Evolutionary conservation across 2,329 filamentous ascomycete genomes (phyloP).

Genomic region (Ceratocystis lukuohia): DNA sequence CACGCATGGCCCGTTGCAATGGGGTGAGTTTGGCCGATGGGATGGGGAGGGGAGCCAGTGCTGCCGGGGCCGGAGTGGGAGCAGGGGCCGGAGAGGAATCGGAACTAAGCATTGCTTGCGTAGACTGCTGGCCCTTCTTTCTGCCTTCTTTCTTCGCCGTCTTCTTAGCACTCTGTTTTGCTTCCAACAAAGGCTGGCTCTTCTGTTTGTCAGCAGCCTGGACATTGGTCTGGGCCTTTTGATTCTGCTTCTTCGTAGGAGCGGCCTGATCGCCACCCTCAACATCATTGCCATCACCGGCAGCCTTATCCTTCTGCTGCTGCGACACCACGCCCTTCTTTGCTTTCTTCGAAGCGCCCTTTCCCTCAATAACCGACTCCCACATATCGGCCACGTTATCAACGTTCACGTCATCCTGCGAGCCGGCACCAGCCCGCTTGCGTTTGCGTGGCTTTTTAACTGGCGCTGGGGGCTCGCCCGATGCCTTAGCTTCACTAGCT

Average conservation of each 20-base stretch:
- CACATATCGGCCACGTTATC: conserved; percentile 67
- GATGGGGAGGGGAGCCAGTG: conserved; percentile 30
- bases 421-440: conserved; percentile 32
- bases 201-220: conserved; percentile 22
- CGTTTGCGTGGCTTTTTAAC: conserved; percentile 44
- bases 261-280: background rate
- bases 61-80: conserved; percentile 21
- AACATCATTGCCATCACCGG: background rate
- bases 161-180: conserved; percentile 17
- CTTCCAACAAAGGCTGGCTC: conserved; percentile 20
- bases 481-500: conserved; percentile 25
- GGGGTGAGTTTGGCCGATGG: conserved; percentile 59
- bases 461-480: conserved; percentile 18
- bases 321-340: conserved; percentile 23
- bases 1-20: conserved; percentile 83
- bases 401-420: conserved; percentile 40
- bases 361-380: conserved; percentile 64
- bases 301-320: conserved; percentile 21
- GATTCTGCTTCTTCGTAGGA: conserved; percentile 1
- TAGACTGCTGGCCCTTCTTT: conserved; percentile 29
- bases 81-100: conserved; percentile 20
- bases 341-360: conserved; percentile 26
- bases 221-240: background rate
- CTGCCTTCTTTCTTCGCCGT: conserved; percentile 24
- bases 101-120: conserved; percentile 20